A percentile compares a stretch with the other conserved stretches of the same genome.
Evolutionary conservation across 2,329 filamentous ascomycete genomes (phyloP).

Genomic region (Trichoderma harzianum): DNA sequence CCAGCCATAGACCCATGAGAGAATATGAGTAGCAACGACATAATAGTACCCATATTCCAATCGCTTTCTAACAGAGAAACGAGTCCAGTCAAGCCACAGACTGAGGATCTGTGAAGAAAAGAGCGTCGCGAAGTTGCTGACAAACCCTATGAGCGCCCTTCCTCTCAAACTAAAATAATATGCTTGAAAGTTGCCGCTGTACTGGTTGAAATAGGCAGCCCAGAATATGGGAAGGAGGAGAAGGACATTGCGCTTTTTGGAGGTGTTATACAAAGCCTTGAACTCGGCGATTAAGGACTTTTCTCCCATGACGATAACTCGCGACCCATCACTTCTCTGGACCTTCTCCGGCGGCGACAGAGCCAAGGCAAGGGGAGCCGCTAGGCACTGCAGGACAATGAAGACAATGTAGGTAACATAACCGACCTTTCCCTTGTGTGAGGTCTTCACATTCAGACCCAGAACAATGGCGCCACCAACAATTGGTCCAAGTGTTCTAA

Average conservation of each 20-base stretch:
- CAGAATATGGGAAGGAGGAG: conserved; percentile 27
- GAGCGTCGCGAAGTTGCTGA: conserved; percentile 34
- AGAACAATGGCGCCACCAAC: conserved; percentile 46
- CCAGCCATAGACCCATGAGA: conserved; percentile 52
- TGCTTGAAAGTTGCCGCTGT: conserved; percentile 46
- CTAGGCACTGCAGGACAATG: conserved; percentile 29
- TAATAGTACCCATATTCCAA: conserved; percentile 45
- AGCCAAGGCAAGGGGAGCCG: conserved; percentile 26
- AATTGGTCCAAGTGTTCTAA: conserved; percentile 47
- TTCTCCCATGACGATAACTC: conserved; percentile 23
- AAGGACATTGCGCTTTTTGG: conserved; percentile 23
- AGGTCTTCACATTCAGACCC: conserved; percentile 36
- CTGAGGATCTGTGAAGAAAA: conserved; percentile 45
- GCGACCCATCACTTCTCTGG: conserved; percentile 26
- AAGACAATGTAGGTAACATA: conserved; percentile 30
- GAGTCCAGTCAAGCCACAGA: conserved; percentile 42
- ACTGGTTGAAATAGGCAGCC: conserved; percentile 31
- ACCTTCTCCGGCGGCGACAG: conserved; percentile 30
- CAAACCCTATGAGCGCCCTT: conserved; percentile 45
- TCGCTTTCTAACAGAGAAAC: conserved; percentile 36
- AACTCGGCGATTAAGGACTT: conserved; percentile 26
- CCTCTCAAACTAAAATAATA: conserved; percentile 40
- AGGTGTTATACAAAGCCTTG: conserved; percentile 22
- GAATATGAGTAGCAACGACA: conserved; percentile 41
- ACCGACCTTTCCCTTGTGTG: conserved; percentile 25